phyloP scores from a whole-genome alignment of 176 grass and related monocot species.

The Aegilops longissima region DNA sequence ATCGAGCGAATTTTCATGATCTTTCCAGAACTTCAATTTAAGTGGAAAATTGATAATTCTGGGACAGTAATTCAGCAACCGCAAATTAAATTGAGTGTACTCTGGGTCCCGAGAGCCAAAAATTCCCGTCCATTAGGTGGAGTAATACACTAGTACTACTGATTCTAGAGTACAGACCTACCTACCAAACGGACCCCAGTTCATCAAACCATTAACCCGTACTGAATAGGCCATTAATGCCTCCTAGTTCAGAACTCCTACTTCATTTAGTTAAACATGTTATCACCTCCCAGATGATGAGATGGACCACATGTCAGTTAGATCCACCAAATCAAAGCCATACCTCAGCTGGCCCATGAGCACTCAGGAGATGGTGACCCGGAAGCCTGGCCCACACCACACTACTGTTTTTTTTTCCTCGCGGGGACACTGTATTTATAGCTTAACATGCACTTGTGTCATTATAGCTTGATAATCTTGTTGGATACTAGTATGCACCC shows the following conservation, averaged over 20 bases:
- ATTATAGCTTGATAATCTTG: constrained; percentile 17
- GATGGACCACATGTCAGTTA: neutral
- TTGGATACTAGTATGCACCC: neutral
- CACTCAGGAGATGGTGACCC: neutral
- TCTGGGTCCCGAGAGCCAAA: too few species aligned
- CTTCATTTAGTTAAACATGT: neutral
- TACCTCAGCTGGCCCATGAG: neutral
- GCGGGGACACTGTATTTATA: neutral
- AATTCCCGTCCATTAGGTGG: neutral
- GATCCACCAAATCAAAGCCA: neutral
- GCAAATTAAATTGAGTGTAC: neutral
- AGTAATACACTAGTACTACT: neutral
- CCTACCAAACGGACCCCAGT: neutral
- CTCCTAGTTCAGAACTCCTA: neutral
- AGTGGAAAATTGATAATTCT: too few species aligned
- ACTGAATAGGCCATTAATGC: neutral
- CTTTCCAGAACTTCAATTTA: too few species aligned
- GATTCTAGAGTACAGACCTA: neutral
- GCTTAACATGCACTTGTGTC: neutral
- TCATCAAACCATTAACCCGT: neutral
- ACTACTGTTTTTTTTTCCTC: neutral
- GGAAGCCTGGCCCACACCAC: neutral
- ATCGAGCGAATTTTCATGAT: too few species aligned
- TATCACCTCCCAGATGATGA: neutral
- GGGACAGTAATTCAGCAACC: neutral